Evolutionary conservation across 768 basidiomycete genomes (phyloP).

Genomic region (Kwoniella heveanensis): DNA sequence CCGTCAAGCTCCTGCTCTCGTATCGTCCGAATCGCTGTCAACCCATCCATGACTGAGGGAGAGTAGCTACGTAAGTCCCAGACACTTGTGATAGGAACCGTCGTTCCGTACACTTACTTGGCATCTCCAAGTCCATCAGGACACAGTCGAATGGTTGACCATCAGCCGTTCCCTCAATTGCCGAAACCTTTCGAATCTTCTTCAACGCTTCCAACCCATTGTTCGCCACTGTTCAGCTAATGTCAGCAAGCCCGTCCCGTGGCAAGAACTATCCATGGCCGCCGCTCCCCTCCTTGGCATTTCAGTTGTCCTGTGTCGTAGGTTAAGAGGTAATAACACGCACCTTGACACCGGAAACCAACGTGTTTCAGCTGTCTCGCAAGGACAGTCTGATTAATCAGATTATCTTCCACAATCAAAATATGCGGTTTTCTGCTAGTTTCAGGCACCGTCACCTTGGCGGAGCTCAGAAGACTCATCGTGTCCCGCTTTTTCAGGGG

Average conservation of each 20-base stretch:
- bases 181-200: slow-evolving; percentile 37
- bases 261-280: not conserved
- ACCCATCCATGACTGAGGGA: slow-evolving; percentile 49
- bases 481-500: not conserved
- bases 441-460: not conserved
- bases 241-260: slow-evolving; percentile 5
- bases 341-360: slow-evolving; percentile 43
- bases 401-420: slow-evolving; percentile 47
- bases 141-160: slow-evolving; percentile 46
- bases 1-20: slow-evolving; percentile 43
- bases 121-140: slow-evolving; percentile 53
- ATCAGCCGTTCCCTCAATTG: slow-evolving; percentile 5
- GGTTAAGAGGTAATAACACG: not conserved
- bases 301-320: not conserved
- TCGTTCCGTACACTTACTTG: too few species aligned
- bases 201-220: slow-evolving; percentile 50
- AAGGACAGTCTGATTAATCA: slow-evolving; percentile 52
- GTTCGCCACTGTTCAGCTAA: slow-evolving; percentile 26
- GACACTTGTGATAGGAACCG: too few species aligned
- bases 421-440: slow-evolving; percentile 29
- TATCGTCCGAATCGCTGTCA: slow-evolving; percentile 44
- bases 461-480: not conserved
- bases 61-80: too few species aligned
- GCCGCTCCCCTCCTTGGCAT: not conserved
- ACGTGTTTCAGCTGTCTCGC: slow-evolving; percentile 42